A percentile compares a stretch with the other conserved stretches of the same genome.
phyloP scores from a whole-genome alignment of 116 monocot species.

The Posidonia oceanica region DNA sequence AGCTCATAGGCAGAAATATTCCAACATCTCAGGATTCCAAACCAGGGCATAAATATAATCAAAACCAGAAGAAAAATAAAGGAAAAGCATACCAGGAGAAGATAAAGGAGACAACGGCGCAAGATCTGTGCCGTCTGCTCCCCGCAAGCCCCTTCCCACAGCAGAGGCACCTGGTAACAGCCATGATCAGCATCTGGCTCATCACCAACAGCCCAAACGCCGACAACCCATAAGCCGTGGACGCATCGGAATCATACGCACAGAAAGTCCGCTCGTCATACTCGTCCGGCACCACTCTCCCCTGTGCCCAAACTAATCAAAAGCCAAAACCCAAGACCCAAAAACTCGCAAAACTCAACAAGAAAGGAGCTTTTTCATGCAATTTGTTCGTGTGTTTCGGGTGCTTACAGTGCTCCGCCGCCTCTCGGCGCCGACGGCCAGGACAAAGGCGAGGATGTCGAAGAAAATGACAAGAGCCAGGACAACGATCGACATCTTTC shows the following conservation, averaged over 20 bases:
- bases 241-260: slow-evolving; percentile 70
- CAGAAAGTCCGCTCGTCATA: slow-evolving; percentile 87
- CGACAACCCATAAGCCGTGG: slow-evolving; percentile 75
- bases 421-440: slow-evolving; percentile 86
- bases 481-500: slow-evolving; percentile 26
- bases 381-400: background rate
- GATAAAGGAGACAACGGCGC: slow-evolving; percentile 44
- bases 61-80: background rate
- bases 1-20: too few species aligned
- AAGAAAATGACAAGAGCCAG: slow-evolving; percentile 40
- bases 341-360: background rate
- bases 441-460: slow-evolving; percentile 79
- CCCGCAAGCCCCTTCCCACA: slow-evolving; percentile 21
- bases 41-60: background rate
- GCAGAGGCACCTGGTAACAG: slow-evolving; percentile 66
- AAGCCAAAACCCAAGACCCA: background rate
- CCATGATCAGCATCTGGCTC: slow-evolving; percentile 43
- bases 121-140: slow-evolving; percentile 22
- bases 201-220: slow-evolving; percentile 65
- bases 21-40: background rate
- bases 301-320: slow-evolving; percentile 23
- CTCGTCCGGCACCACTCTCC: slow-evolving; percentile 77
- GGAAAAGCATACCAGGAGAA: slow-evolving; percentile 48
- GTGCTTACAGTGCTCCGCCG: slow-evolving; percentile 56
- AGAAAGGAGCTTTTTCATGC: background rate